Evolutionary conservation across 768 basidiomycete species (phyloP).

Genomic region (Pluteus cervinus): DNA sequence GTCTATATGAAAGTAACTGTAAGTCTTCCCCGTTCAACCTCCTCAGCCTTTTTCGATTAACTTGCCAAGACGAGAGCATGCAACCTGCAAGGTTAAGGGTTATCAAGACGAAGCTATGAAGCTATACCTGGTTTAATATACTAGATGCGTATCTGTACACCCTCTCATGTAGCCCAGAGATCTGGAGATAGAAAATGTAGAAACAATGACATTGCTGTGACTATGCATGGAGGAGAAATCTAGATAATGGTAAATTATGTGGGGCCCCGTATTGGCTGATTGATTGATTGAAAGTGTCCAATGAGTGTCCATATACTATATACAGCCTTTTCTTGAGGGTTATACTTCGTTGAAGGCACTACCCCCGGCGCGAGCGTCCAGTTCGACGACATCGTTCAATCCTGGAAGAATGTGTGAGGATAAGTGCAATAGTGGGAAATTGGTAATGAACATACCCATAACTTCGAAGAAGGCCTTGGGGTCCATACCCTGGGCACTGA

Average conservation of each 20-base stretch:
- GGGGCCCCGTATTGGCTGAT: no score
- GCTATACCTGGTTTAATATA: neutral
- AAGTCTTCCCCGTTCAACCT: conserved; percentile 24
- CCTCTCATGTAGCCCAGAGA: neutral
- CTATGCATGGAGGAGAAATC: no score
- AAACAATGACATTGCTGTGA: no score
- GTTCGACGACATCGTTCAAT: conserved; percentile 43
- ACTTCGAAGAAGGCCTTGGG: conserved; percentile 75
- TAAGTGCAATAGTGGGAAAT: neutral
- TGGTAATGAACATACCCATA: conserved; percentile 44
- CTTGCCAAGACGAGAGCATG: conserved; percentile 29
- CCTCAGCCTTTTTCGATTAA: conserved; percentile 6
- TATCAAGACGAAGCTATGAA: conserved; percentile 22
- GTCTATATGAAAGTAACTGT: conserved; percentile 82
- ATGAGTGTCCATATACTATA: neutral
- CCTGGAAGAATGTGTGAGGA: conserved; percentile 23
- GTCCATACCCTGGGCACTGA: conserved; percentile 58
- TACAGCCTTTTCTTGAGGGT: conserved; percentile 9
- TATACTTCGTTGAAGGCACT: conserved; percentile 49
- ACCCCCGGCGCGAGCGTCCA: conserved; percentile 55
- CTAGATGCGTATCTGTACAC: neutral
- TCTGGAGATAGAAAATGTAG: neutral
- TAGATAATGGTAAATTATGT: no score
- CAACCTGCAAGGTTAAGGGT: conserved; percentile 25
- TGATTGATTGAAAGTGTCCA: neutral